Evolutionary conservation across 176 grass and related monocot species (phyloP).

Genomic region (Dendrocalamus sinicus): DNA sequence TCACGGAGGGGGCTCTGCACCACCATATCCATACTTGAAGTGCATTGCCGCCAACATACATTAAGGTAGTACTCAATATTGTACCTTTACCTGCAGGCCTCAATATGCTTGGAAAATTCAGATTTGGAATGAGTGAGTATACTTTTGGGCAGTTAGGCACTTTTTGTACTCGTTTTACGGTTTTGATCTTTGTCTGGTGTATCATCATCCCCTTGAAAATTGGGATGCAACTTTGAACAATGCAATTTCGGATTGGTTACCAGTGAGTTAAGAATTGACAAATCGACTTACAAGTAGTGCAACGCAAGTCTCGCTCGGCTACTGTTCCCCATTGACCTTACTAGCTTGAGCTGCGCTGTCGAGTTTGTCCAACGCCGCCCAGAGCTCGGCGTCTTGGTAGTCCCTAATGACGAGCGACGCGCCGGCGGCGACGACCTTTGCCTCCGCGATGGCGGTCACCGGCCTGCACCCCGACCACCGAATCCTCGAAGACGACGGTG

Average conservation of each 20-base stretch:
- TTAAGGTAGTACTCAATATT: not conserved
- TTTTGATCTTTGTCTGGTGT: not conserved
- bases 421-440: constrained; percentile 51
- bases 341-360: not conserved
- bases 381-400: constrained; percentile 72
- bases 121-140: not conserved
- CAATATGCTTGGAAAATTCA: not conserved
- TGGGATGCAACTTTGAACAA: not conserved
- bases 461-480: constrained; percentile 60
- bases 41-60: too few relatives aligned
- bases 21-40: not conserved
- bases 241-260: too few relatives aligned
- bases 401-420: constrained; percentile 69
- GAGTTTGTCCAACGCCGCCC: constrained; percentile 51
- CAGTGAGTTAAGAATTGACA: not conserved
- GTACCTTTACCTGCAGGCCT: too few relatives aligned
- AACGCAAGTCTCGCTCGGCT: not conserved
- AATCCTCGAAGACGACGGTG: constrained; percentile 77
- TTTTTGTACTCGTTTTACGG: not conserved
- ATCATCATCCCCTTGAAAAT: not conserved
- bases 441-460: constrained; percentile 63
- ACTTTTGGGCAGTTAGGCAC: not conserved
- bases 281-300: too few relatives aligned
- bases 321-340: not conserved
- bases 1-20: not conserved